Evolutionary conservation across 139 green algal species (phyloP).

Genomic region (Tetraselmis striata): DNA sequence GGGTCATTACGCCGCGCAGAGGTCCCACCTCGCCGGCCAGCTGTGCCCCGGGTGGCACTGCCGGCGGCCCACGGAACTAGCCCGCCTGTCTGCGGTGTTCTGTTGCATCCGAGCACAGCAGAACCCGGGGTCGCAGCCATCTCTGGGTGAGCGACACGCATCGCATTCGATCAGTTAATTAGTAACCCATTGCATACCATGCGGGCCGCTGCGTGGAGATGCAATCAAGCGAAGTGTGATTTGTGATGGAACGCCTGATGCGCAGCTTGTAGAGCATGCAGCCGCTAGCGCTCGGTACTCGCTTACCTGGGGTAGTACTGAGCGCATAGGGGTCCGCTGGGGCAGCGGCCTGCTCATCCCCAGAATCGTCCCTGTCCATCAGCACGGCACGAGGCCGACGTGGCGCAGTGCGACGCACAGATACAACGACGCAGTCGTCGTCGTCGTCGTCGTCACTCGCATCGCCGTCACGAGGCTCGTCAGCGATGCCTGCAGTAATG

Average conservation of each 20-base stretch:
- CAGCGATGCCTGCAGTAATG: not conserved
- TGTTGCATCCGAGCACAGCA: not conserved
- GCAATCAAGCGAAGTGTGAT: too few species aligned
- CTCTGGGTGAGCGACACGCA: too few species aligned
- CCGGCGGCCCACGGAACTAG: not conserved
- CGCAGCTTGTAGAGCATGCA: too few species aligned
- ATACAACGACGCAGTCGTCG: not conserved
- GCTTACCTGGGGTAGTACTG: too few species aligned
- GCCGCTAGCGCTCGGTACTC: too few species aligned
- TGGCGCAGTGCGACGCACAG: not conserved
- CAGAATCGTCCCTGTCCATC: not conserved
- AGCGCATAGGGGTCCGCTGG: too few species aligned
- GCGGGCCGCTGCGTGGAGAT: too few species aligned
- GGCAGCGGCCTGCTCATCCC: too few species aligned
- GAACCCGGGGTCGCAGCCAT: not conserved
- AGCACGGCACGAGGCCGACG: not conserved
- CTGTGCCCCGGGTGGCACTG: not conserved
- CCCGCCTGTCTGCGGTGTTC: not conserved
- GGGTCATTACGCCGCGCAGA: not conserved
- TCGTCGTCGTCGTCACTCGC: not conserved
- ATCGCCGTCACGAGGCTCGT: not conserved
- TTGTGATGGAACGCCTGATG: too few species aligned
- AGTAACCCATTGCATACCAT: too few species aligned
- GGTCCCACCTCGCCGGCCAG: not conserved
- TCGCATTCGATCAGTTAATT: too few species aligned